Evolutionary conservation across 23 red algal genomes (phyloP).

Genomic region (Gracilaria domingensis): DNA sequence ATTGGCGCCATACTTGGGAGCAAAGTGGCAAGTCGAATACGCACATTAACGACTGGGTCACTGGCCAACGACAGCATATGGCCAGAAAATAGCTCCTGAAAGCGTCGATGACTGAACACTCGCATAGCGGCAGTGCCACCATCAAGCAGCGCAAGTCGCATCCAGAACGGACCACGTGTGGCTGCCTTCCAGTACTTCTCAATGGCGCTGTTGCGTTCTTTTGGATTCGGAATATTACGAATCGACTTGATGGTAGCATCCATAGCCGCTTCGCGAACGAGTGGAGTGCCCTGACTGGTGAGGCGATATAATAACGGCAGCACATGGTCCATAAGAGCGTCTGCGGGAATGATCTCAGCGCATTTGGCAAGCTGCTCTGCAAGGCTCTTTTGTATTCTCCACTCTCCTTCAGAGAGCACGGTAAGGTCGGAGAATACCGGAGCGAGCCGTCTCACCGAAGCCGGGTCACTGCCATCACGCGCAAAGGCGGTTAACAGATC

Average conservation of each 20-base stretch:
- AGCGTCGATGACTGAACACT: constrained; percentile 65
- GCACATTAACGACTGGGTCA: constrained; percentile 84
- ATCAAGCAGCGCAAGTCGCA: constrained; percentile 82
- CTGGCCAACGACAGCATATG: constrained; percentile 66
- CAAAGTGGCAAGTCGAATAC: constrained; percentile 71
- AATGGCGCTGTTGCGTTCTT: constrained; percentile 62
- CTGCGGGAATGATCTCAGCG: constrained; percentile 76
- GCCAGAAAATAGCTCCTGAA: constrained; percentile 81
- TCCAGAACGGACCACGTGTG: constrained; percentile 75
- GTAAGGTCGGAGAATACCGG: constrained; percentile 76
- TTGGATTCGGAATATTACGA: constrained; percentile 43
- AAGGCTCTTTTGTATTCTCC: constrained; percentile 81
- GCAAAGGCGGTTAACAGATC: constrained; percentile 70
- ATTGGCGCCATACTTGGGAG: constrained; percentile 59
- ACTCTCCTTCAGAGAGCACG: constrained; percentile 74
- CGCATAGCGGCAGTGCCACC: constrained; percentile 70
- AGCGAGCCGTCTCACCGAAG: constrained; percentile 59
- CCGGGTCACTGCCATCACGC: constrained; percentile 54
- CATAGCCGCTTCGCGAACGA: constrained; percentile 80
- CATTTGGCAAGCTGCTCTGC: constrained; percentile 78
- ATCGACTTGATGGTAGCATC: constrained; percentile 67
- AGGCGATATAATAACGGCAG: constrained; percentile 81
- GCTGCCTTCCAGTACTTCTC: constrained; percentile 69
- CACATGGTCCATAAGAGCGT: constrained; percentile 74
- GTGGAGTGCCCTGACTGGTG: constrained; percentile 72